Base-by-base conservation (phyloP, 1,284 basidiomycete species). In the Ustilago nuda region DNA sequence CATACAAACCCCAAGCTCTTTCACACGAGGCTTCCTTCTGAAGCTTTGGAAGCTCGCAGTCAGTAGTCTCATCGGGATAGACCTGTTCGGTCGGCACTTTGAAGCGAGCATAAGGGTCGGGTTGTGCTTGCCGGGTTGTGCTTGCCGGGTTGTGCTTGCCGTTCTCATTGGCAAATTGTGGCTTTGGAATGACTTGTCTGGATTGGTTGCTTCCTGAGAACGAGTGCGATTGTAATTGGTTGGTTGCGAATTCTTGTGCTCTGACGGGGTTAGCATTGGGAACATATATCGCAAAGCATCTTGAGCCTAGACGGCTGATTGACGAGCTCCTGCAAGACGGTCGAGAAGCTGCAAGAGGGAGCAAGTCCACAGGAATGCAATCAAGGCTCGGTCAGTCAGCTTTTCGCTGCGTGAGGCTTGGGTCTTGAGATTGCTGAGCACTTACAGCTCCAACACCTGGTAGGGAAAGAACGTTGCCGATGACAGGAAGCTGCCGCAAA, bases 401-500 rank as follows among this genome's bases (percentile, higher is more conserved):
- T 13, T 19, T 17, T 43, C 12, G 15, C 13, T 45, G 13, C 11
- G 19, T 45, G 13, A 8, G 23, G 6, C 9, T 9, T 15, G 0
- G 17, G n/a, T 12, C 39, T 41, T 19, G 43, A 45, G n/a, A 19
- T 19, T 19, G 43, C n/a, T 8, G 13, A 15, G 43, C 8, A 78
- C 86, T 76, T 73, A 87, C 87, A 45, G 82, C 82, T 60, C 87
- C 78, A 19, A 87, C 82, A 27, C 79, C 84, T 4, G 97, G 96
- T 75, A 98, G 85, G 5, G 92, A 92, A 55, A 99, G 87, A 72
- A 94, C 87, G 1, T 91, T 93, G 36, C 97, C 97, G 67, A 99
- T 90, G 79, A 98, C 90, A 1, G 97, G 97, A 64, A 98, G 87
- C 87, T 99, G 97, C 75, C 97, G 89, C 76, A 99, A 87, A 89